Evolutionary conservation across 108 stramenopile genomes (phyloP), one percentile per base, ranked within the genome.

Genomic region (Poteriospumella lacustris): DNA sequence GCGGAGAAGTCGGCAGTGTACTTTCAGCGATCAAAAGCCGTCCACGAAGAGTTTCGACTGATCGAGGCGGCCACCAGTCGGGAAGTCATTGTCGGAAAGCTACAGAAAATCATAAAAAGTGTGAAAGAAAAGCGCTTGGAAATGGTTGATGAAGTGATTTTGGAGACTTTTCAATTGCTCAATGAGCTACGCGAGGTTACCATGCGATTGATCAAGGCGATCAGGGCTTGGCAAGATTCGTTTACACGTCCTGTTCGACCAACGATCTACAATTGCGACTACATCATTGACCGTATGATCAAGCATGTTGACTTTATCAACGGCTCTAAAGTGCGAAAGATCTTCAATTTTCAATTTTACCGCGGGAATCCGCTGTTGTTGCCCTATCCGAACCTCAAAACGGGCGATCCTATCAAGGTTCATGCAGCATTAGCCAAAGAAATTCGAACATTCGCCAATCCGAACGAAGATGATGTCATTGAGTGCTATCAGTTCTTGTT

Each of bases 311-410:
- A 64, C 36, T 64, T 64, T 64, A 33, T 64, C 24, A 64, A 64
- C 36, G 60, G 12, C 9, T 12, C 12, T 31, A 64, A 64, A 9
- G 36, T 64, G 36, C 15, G 60, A 64, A 64, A 64, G 31, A 64
- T 64, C 5, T 64, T 64, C 31, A 64, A 64, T 33, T 64, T 64
- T 64, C 60, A 64, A 64, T 64, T 64, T 24, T 31, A 64, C 9
- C 15, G 60, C 9, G 60, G 60, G 36, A 64, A 64, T 64, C 33
- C 31, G 28, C 60, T 64, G 31, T 64, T 64, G 36, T 64, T 64
- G 36, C 60, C 60, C 9, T 64, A 34, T 24, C 60, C 60, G 5
- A 33, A 33, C 36, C 33, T 64, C 5, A 64, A 64, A 24, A 64
- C 5, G 5, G 29, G 36, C 28, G 5, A 26, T 31, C 60, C 60